Evolutionary conservation across 345 rosid genomes (phyloP), one percentile per base, ranked within the genome.

Genomic region (Euphorbia tirucalli): DNA sequence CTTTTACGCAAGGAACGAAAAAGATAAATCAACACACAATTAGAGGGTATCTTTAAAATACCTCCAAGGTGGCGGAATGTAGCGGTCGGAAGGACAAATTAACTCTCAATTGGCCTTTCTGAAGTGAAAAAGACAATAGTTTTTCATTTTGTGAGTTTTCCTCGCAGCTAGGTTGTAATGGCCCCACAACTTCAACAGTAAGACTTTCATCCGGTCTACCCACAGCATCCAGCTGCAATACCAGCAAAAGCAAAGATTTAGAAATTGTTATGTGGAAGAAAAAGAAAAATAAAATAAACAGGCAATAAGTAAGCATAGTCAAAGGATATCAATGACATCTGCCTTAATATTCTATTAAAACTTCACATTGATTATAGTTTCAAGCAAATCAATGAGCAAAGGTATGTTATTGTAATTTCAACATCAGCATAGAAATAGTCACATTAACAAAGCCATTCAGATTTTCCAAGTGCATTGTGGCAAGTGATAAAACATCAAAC

Each of bases 181-280:
- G 95, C 58, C 92, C 89, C 68, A 85, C 77, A 74, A 92, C 78
- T 85, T 92, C 96, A 41, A 90, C 48, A 16, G 96, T 81, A 69
- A 94, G 87, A 85, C 92, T 90, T 87, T 94, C 98, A 77, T 94
- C 98, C 59, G 97, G 88, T 81, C 97, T 83, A 66, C 98, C 97
- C 25, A 78, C 76, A 65, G 97, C 90, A 74, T 92, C 97, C 82
- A 94, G 78, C 98, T 94, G 86, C 78, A 83, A 48, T 64, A 71
- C 72, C 74, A 85, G 57, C 68, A 66, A 79, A 19, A 62, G n/a
- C 35, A 54, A 19, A 46, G 61, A 14, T 73, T 73, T 49, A 32
- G 71, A 18, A 72, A 74, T 73, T 30, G 63, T 16, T 7, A 66
- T 59, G 39, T 25, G 0, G 57, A 25, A 19, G 19, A 52, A 5